Conservation (phyloP, 2,329 filamentous ascomycete genomes). For the Cytospora piceicola region DNA sequence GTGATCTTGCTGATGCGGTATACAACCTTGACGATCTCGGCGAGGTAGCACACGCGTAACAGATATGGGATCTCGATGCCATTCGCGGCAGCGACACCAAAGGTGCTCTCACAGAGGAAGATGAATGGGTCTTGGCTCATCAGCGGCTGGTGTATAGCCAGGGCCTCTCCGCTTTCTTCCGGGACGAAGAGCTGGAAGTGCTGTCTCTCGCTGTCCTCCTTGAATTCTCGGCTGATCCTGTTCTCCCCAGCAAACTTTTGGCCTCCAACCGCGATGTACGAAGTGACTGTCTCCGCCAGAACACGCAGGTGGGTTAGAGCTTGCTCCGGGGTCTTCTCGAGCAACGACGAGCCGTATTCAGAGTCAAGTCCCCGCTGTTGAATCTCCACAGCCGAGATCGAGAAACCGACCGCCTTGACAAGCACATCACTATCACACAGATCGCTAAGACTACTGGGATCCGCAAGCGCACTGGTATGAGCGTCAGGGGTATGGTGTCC, state of each 20-base stretch:
- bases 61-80: conserved; percentile 77
- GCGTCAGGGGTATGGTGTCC: conserved; percentile 43
- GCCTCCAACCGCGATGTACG: conserved; percentile 78
- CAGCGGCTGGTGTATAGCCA: conserved; percentile 49
- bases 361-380: conserved; percentile 84
- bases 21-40: conserved; percentile 85
- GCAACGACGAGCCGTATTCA: conserved; percentile 71
- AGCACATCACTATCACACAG: conserved; percentile 62
- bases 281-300: conserved; percentile 83
- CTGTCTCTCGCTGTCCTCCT: conserved; percentile 70
- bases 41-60: conserved; percentile 83
- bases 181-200: conserved; percentile 73
- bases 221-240: conserved; percentile 68
- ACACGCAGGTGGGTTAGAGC: conserved; percentile 85
- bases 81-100: conserved; percentile 70
- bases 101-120: conserved; percentile 79
- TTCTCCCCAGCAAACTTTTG: conserved; percentile 64
- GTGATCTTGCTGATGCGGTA: conserved; percentile 60
- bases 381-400: conserved; percentile 88
- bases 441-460: conserved; percentile 45
- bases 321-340: conserved; percentile 85
- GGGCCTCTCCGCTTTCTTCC: conserved; percentile 5
- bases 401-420: conserved; percentile 73
- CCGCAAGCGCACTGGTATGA: conserved; percentile 31
- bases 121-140: conserved; percentile 74